Evolutionary conservation across 768 basidiomycete genomes (phyloP), one percentile per base, ranked within the genome.

Genomic region (Kwoniella heveanensis): DNA sequence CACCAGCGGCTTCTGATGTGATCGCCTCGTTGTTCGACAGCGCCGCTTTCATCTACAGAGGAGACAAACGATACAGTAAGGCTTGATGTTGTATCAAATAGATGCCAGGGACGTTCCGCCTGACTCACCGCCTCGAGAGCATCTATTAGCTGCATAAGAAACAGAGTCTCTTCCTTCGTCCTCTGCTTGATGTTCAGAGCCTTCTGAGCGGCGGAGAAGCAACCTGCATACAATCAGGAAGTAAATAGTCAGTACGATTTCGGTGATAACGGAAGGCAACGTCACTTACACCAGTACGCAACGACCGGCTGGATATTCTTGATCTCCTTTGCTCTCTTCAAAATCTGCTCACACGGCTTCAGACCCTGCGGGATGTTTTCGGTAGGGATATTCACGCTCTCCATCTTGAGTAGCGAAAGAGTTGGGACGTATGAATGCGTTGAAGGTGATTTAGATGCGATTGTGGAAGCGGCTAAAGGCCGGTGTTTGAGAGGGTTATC

Each of bases 281-380:
- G 7, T 54, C 48, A 83, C 90, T 69, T 80, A 95, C 95, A 94
- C 94, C 95, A 99, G 77, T 98, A 98, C 4, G 91, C 85, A 74
- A 98, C 86, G 56, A 94, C 83, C 5, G 91, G 90, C 60, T 99
- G 93, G 66, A 89, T 86, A 15, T 82, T 82, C 55, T 85, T 86
- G 71, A 97, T 84, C 78, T 99, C 96, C 62, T 91, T 87, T 0
- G 96, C 91, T 54, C 96, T 87, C 73, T 94, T 92, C 21, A 98
- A 83, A 80, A 86, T 95, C 1, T 92, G 90, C 4, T 86, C 75
- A 59, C 92, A 85, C 25, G 86, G 72, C 66, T 83, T 83, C 63
- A 83, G 77, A 57, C 81, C 82, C 12, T 64, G 52, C 5, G 78
- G 78, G 5, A 80, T 70, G 21, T 60, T 60, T 22, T 78, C 77